These are phyloP conservation scores for Nemania diffusa DNA, from an alignment of 2,329 filamentous ascomycete species.

Conservation along the genomic window DNA sequence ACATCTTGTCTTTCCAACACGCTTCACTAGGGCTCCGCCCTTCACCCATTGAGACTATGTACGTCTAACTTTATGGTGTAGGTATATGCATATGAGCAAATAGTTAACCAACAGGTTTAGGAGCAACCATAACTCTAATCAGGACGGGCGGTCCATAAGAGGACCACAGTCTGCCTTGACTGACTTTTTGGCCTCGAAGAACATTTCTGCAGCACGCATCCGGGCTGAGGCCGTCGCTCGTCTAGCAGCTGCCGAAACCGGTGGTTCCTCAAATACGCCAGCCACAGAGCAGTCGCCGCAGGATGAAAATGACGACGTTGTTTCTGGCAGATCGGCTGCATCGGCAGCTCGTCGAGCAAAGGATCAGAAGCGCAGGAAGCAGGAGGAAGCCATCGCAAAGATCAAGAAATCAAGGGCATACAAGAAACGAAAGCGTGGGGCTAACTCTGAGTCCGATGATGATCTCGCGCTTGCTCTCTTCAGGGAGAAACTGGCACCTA, in stretches of 20 bases:
- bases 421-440: conserved; percentile 61
- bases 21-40: neutral
- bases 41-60: conserved; percentile 35
- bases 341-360: conserved; percentile 30
- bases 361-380: conserved; percentile 62
- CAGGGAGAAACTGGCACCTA: conserved; percentile 59
- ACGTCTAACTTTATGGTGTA: conserved; percentile 11
- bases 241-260: conserved; percentile 29
- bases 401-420: conserved; percentile 70
- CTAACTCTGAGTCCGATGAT: conserved; percentile 60
- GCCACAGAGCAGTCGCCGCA: conserved; percentile 22
- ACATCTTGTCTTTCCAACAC: neutral
- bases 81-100: neutral
- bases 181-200: conserved; percentile 46
- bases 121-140: conserved; percentile 35
- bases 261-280: conserved; percentile 22
- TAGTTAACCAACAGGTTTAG: conserved; percentile 26
- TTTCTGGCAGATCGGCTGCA: conserved; percentile 14
- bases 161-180: conserved; percentile 49
- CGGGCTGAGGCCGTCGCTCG: conserved; percentile 39
- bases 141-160: conserved; percentile 39
- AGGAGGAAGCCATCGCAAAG: conserved; percentile 67
- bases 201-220: conserved; percentile 46
- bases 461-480: conserved; percentile 61
- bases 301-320: conserved; percentile 18